Base-by-base conservation (phyloP, 345 rosid genomes). In the Corymbia maculata region DNA sequence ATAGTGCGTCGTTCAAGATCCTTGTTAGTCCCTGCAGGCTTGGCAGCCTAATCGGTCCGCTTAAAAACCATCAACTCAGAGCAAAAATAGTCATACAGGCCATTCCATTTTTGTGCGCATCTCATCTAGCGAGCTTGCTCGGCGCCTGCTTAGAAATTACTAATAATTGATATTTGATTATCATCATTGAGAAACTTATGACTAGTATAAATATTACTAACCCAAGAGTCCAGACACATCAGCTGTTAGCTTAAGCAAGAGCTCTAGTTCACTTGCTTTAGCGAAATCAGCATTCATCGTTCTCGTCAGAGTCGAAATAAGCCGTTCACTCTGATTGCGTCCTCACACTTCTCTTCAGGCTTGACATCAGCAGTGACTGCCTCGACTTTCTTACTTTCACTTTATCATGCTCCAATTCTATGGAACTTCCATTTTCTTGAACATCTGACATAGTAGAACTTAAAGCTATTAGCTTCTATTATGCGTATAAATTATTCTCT, bases 11-110 rank as follows among this genome's bases (percentile, higher is more conserved):
- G 26, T 55, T 55, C 61, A 55, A 55, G 28, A 55, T 55, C 61
- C 61, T 21, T 2, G 61, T 21, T 0, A 4, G 26, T 55, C 12
- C 61, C 61, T 22, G 61, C 8, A 55, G 12, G 0, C 26, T 55
- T 55, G 61, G 61, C 61, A 1, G 61, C 28, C 61, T 8, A 26
- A 55, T 55, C 61, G 1, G 61, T 55, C 61, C 59, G 59, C 59
- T 55, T 26, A 55, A 55, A 55, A 21, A 11, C 42, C 5, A 13
- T 64, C 42, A 3, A n/a, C 36, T 64, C 19, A 2, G 32, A 26
- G 16, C 59, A 15, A 26, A 52, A 61, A 61, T 28, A 9, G 42
- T n/a, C 75, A 13, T n/a, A 64, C 9, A n/a, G 30, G 36, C 36
- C 42, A n/a, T n/a, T 64, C 19, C 75, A 6, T n/a, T n/a, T 64